Evolutionary conservation across 805 yeast genomes (phyloP), one percentile per base, ranked within the genome.

Genomic region (Kurtzmaniella cleridarum): DNA sequence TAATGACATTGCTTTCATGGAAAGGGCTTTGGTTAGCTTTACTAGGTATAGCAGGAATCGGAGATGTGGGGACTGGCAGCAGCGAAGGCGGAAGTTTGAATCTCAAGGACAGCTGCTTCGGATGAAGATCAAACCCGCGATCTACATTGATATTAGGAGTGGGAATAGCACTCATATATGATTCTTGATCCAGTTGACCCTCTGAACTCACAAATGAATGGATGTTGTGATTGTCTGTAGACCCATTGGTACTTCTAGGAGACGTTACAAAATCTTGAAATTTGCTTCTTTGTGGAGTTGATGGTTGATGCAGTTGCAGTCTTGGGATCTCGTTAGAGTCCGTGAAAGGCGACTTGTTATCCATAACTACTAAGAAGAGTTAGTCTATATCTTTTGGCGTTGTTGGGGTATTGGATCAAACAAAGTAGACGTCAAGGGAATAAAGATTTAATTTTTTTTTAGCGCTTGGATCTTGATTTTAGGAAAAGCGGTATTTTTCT

Each of bases 81-180:
- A 41, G 35, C 8, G 43, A 15, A 14, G 43, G 41, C 6, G 68
- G 66, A 10, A 63, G 42, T 32, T 61, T 47, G 44, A 65, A 64
- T 20, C 67, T 51, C 6, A 65, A 50, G 3, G 59, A 49, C 1
- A 57, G 53, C 41, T 34, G 36, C 37, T 32, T 10, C 42, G 39
- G 34, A 17, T 45, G 5, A 44, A 35, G 24, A 27, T 36, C 14
- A 39, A 46, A 37, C 33, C 44, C 24, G 15, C 14, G 18, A 15
- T 49, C 56, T 5, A 44, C 39, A 27, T 48, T 47, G 17, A 58
- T 15, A 33, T 52, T 52, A 13, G 61, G 60, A 1, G 62, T 52
- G 2, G 67, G 66, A 29, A 55, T 35, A 11, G 48, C 51, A 34
- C 57, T 43, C 40, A 36, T 30, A 23, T 32, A 36, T 34, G 47